Evolutionary conservation across 371 early-diverging fungal species (phyloP).

Genomic region (Cokeromyces recurvatus): DNA sequence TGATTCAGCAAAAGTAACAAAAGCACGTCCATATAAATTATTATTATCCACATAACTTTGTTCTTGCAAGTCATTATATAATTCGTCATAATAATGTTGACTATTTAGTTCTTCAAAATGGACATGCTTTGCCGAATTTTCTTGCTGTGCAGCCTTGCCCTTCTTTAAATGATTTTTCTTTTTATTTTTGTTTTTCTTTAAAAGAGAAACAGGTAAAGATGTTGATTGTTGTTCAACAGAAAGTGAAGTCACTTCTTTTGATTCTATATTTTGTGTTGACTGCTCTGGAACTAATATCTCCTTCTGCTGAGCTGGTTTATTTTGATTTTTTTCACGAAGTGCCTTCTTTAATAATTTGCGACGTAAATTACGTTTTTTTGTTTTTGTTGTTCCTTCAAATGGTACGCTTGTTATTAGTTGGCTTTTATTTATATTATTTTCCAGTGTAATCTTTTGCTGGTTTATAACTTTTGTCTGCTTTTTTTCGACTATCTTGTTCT

Average conservation of each 20-base stretch:
- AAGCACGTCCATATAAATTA: constrained; percentile 11
- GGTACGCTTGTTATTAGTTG: neutral
- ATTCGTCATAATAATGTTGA: no score
- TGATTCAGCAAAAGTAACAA: constrained; percentile 2
- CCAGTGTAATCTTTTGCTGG: neutral
- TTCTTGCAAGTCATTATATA: no score
- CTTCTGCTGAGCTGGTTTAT: neutral
- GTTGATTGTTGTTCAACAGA: neutral
- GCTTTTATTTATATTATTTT: neutral
- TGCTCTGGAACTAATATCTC: no score
- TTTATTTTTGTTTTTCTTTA: constrained; percentile 19
- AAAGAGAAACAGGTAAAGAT: neutral
- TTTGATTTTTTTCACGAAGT: no score
- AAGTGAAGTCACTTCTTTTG: neutral
- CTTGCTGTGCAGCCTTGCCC: neutral
- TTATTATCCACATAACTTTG: neutral
- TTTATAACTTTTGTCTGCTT: neutral
- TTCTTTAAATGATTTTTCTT: constrained; percentile 13
- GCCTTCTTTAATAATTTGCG: neutral
- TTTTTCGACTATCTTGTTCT: neutral
- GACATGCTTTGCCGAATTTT: no score
- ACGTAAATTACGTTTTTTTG: constrained; percentile 6
- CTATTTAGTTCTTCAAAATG: neutral
- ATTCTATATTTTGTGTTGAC: neutral
- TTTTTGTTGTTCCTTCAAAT: constrained; percentile 1